Percentiles rank a stretch among this genome's conserved stretches.
These are phyloP conservation scores for Tolypocladium ophioglossoides DNA, from an alignment of 2,329 filamentous ascomycete species.

Conservation along the genomic window DNA sequence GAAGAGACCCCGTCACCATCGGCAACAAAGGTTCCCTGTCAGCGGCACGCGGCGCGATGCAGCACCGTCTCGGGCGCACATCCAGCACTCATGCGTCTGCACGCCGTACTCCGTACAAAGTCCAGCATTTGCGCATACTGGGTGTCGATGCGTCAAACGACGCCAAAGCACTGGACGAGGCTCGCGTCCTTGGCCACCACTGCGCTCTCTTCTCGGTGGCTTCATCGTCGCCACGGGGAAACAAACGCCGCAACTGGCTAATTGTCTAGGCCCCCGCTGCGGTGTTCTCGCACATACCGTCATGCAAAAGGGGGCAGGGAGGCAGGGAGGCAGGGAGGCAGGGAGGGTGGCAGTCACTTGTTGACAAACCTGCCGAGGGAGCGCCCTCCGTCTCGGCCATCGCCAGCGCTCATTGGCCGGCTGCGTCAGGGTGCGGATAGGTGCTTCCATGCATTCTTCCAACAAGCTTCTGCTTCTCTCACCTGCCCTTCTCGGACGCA, in stretches of 20 bases:
- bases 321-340: no score
- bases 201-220: background rate
- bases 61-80: background rate
- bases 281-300: no score
- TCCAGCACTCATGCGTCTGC: no score
- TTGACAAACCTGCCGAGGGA: no score
- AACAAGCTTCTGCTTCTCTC: slow-evolving; percentile 2
- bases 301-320: no score
- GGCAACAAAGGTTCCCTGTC: background rate
- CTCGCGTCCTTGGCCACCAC: background rate
- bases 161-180: no score
- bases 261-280: no score
- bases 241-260: background rate
- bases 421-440: background rate
- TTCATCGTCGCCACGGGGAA: background rate
- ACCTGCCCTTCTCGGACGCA: slow-evolving; percentile 3
- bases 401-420: background rate
- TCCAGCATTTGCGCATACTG: no score
- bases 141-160: no score
- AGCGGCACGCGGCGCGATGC: no score
- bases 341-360: no score
- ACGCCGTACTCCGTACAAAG: no score
- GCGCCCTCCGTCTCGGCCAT: background rate
- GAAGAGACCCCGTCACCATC: background rate
- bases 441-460: slow-evolving; percentile 2